phyloP scores from a whole-genome alignment of 306 rosid species.

The Calophaca sinica region DNA sequence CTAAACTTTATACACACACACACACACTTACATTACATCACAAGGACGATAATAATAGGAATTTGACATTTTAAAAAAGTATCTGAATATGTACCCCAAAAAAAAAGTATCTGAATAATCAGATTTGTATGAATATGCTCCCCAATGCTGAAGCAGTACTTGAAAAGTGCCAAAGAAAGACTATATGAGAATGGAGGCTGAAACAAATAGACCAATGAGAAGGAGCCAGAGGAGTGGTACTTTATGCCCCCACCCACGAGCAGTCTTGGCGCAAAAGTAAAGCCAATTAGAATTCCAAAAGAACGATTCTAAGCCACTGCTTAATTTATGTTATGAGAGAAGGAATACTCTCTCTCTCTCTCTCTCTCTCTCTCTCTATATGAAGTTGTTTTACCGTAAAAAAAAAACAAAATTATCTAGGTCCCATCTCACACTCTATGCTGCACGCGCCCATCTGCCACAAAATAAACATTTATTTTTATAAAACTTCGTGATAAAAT shows the following conservation, averaged over 20 bases:
- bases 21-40: too few species aligned
- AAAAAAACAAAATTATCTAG: too few species aligned
- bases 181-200: not conserved
- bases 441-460: not conserved
- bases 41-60: too few species aligned
- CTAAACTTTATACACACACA: too few species aligned
- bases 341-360: not conserved
- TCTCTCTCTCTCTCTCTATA: too few species aligned
- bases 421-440: too few species aligned
- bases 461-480: not conserved
- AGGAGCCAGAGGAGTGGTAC: not conserved
- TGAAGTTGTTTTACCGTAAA: too few species aligned
- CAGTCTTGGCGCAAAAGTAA: constrained; percentile 44
- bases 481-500: too few species aligned
- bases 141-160: constrained; percentile 55
- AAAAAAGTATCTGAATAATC: too few species aligned
- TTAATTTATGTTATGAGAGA: not conserved
- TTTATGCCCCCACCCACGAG: constrained; percentile 37
- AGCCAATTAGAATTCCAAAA: constrained; percentile 48
- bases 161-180: constrained; percentile 15
- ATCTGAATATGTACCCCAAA: too few species aligned
- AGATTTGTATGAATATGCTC: constrained; percentile 49
- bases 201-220: constrained; percentile 36
- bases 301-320: constrained; percentile 56
- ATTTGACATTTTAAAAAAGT: too few species aligned